These are phyloP conservation scores for Endoconidiophora polonica DNA, from an alignment of 2,329 filamentous ascomycete genomes.

Conservation along the genomic window DNA sequence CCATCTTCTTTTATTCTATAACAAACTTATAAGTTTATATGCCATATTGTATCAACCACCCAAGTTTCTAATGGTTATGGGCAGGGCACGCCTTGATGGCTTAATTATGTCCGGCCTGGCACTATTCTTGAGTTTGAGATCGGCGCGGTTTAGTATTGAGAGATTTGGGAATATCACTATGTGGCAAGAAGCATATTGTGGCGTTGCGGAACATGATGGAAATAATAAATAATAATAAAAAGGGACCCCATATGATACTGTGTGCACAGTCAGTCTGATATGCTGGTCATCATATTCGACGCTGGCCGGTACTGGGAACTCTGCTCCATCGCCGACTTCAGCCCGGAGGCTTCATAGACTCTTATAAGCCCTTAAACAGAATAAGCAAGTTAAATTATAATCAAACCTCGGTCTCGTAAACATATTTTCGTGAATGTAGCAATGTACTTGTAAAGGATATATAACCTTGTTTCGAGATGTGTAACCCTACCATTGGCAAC, in stretches of 20 bases:
- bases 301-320: constrained; percentile 21
- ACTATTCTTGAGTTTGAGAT: background rate
- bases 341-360: constrained; percentile 10
- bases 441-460: too few relatives aligned
- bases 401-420: too few relatives aligned
- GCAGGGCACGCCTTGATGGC: background rate
- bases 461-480: too few relatives aligned
- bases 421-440: too few relatives aligned
- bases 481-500: too few relatives aligned
- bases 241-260: background rate
- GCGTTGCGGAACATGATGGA: constrained; percentile 5
- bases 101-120: constrained; percentile 1
- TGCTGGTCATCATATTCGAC: constrained; percentile 12
- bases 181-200: constrained; percentile 10
- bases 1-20: background rate
- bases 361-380: constrained; percentile 11
- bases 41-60: background rate
- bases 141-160: background rate
- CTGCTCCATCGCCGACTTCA: constrained; percentile 4
- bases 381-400: constrained; percentile 11
- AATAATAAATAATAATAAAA: background rate
- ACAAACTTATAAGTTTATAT: constrained; percentile 8
- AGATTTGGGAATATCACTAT: background rate
- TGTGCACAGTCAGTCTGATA: background rate
- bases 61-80: background rate